Percentiles rank a stretch among this genome's conserved stretches.
phyloP scores from a whole-genome alignment of 192 early-diverging fungal genomes.

The Gaertneriomyces sp. region DNA sequence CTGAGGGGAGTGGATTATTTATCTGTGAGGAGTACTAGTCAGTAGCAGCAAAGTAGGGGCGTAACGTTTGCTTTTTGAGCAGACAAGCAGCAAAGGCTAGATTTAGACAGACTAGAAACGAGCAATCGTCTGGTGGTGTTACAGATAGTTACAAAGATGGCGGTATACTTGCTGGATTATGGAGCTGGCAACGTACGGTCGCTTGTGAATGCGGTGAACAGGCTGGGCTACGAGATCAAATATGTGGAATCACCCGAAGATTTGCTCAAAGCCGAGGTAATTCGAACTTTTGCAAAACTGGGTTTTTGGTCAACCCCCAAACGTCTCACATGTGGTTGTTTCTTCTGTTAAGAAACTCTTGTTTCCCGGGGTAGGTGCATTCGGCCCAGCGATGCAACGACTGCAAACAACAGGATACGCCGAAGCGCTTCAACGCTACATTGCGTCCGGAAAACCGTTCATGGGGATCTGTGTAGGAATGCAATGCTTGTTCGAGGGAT shows the following conservation, averaged over 20 bases:
- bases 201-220: conserved; percentile 87
- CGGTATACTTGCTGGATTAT: conserved; percentile 82
- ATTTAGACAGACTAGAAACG: no score
- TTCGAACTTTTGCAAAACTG: conserved; percentile 8
- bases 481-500: conserved; percentile 89
- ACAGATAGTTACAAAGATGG: conserved; percentile 7
- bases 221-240: conserved; percentile 82
- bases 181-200: conserved; percentile 99
- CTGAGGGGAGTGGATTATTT: no score
- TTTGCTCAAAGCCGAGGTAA: conserved; percentile 85
- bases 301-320: neutral
- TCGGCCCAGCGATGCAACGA: conserved; percentile 84
- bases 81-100: no score
- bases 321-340: neutral
- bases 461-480: conserved; percentile 99
- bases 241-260: conserved; percentile 72
- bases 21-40: no score
- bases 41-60: no score
- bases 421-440: conserved; percentile 77
- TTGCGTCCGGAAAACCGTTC: conserved; percentile 82
- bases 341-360: conserved; percentile 76
- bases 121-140: no score
- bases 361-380: conserved; percentile 98
- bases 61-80: no score
- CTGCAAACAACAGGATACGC: conserved; percentile 70